Conservation (phyloP, 108 stramenopile genomes). For the Poteriospumella lacustris region DNA sequence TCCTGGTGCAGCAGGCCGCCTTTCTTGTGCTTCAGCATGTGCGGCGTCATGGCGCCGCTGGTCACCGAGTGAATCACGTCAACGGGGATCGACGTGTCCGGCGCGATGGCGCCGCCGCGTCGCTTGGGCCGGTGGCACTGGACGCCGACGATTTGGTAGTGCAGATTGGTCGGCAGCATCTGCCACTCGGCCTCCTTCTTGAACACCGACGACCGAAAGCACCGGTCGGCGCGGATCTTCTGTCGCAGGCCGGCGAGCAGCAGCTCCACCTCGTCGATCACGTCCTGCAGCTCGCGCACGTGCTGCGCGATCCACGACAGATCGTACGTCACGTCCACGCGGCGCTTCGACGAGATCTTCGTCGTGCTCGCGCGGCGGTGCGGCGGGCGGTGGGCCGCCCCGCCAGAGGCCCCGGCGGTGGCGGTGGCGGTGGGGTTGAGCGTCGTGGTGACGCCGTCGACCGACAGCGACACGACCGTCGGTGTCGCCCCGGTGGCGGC, state of each 20-base stretch:
- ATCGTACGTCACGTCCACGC: slow-evolving; percentile 1
- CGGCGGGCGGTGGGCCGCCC: no score
- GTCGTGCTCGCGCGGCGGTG: no score
- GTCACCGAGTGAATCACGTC: slow-evolving; percentile 3
- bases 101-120: not conserved
- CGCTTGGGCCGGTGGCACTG: not conserved
- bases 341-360: no score
- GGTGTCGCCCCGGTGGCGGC: no score
- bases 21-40: slow-evolving; percentile 9
- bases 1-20: not conserved
- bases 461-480: no score
- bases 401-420: no score
- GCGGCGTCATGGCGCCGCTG: slow-evolving; percentile 1
- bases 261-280: not conserved
- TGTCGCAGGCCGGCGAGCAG: not conserved
- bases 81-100: not conserved
- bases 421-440: no score
- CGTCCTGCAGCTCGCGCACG: not conserved
- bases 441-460: no score
- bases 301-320: not conserved
- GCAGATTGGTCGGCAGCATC: slow-evolving; percentile 23
- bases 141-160: not conserved
- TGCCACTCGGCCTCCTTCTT: not conserved
- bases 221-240: not conserved
- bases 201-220: not conserved